Conservation (phyloP, 352 stramenopile species). For the Globisporangium emineosum region DNA sequence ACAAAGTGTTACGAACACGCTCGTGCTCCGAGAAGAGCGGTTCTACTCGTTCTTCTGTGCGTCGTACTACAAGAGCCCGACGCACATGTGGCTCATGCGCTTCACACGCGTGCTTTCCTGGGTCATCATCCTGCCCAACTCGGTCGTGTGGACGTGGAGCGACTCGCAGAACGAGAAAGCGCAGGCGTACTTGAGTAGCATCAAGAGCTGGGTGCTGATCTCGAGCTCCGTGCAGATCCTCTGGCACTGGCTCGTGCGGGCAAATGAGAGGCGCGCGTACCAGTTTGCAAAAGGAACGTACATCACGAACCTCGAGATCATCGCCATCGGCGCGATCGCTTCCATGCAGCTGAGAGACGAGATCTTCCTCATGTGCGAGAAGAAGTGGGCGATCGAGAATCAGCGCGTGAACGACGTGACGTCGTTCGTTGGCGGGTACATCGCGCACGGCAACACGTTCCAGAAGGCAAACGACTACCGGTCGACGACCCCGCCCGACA, state of each 20-base stretch:
- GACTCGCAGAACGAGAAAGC: constrained; percentile 22
- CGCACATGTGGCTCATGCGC: constrained; percentile 22
- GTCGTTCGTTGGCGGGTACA: constrained; percentile 14
- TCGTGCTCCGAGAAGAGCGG: constrained; percentile 17
- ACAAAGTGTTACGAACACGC: neutral
- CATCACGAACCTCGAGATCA: constrained; percentile 23
- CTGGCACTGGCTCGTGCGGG: constrained; percentile 27
- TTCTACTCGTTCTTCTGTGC: constrained; percentile 32
- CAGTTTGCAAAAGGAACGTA: constrained; percentile 17
- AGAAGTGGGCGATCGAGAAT: constrained; percentile 24
- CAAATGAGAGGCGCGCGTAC: constrained; percentile 35
- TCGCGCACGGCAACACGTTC: constrained; percentile 26
- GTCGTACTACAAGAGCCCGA: constrained; percentile 24
- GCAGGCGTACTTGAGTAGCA: constrained; percentile 38
- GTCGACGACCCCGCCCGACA: constrained; percentile 4
- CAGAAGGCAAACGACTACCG: constrained; percentile 20
- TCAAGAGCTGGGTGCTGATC: constrained; percentile 37
- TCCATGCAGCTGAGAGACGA: constrained; percentile 4
- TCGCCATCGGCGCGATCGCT: constrained; percentile 19
- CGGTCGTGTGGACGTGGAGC: constrained; percentile 43
- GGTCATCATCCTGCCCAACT: constrained; percentile 52
- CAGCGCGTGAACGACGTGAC: constrained; percentile 23
- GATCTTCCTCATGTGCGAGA: constrained; percentile 23
- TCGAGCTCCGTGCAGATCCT: constrained; percentile 26
- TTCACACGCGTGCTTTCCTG: constrained; percentile 40